phyloP scores from a whole-genome alignment of 2,329 filamentous ascomycete genomes.

The Pseudogymnoascus verrucosus region DNA sequence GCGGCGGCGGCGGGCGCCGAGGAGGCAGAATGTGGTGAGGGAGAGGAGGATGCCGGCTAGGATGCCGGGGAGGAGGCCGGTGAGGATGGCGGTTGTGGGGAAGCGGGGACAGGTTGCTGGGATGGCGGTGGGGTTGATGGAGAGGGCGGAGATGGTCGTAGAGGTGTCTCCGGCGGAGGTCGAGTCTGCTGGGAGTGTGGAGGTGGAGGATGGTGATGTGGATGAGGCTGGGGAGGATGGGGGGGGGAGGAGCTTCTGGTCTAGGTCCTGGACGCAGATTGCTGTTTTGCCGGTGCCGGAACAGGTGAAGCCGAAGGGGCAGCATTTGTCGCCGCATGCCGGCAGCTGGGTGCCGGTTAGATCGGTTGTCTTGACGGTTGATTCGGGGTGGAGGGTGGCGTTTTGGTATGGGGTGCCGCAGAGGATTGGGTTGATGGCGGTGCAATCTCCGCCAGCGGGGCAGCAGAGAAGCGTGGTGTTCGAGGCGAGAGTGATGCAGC shows the following conservation, averaged over 20 bases:
- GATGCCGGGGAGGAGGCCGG: slow-evolving; percentile 34
- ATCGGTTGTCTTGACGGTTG: slow-evolving; percentile 58
- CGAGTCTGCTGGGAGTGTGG: slow-evolving; percentile 19
- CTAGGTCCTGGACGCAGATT: slow-evolving; percentile 42
- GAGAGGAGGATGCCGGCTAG: slow-evolving; percentile 39
- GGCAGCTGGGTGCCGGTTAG: slow-evolving; percentile 44
- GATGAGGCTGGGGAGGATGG: slow-evolving; percentile 17
- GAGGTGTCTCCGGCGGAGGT: slow-evolving; percentile 9
- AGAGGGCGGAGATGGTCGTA: slow-evolving; percentile 10
- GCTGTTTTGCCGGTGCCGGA: slow-evolving; percentile 16
- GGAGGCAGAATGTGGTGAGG: slow-evolving; percentile 32
- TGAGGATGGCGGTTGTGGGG: slow-evolving; percentile 21
- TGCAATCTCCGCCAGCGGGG: slow-evolving; percentile 49
- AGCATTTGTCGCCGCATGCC: slow-evolving; percentile 54
- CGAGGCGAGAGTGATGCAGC: slow-evolving; percentile 55
- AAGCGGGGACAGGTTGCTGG: slow-evolving; percentile 19
- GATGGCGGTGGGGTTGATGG: slow-evolving; percentile 18
- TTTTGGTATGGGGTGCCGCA: slow-evolving; percentile 59
- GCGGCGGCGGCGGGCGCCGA: slow-evolving; percentile 20
- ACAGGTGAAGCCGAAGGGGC: slow-evolving; percentile 65
- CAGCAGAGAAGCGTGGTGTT: slow-evolving; percentile 65
- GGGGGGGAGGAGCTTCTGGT: slow-evolving; percentile 38
- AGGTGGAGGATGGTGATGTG: slow-evolving; percentile 18
- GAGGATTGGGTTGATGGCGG: slow-evolving; percentile 52
- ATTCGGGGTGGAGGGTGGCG: slow-evolving; percentile 44